These are phyloP conservation scores for Fusarium nelsonii DNA, from an alignment of 2,329 filamentous ascomycete genomes.

Conservation along the genomic window DNA sequence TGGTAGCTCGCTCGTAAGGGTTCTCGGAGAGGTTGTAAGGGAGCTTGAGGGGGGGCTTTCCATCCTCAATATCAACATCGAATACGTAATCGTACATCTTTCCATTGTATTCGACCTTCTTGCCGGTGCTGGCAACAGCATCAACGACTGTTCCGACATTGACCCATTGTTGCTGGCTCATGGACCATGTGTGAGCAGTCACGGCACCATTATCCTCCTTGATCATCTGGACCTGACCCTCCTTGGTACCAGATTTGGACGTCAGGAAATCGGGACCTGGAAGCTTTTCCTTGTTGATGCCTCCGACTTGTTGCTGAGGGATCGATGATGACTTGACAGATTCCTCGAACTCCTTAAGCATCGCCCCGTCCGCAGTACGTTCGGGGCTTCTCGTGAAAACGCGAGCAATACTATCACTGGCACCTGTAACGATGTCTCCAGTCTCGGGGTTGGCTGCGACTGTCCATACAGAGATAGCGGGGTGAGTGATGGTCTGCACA, in stretches of 20 bases:
- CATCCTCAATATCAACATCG: slow-evolving; percentile 95
- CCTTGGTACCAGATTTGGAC: slow-evolving; percentile 88
- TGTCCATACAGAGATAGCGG: slow-evolving; percentile 95
- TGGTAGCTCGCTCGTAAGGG: slow-evolving; percentile 89
- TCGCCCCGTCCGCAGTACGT: slow-evolving; percentile 76
- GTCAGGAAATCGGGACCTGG: slow-evolving; percentile 89
- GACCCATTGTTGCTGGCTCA: slow-evolving; percentile 78
- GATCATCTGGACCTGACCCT: slow-evolving; percentile 95
- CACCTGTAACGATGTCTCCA: slow-evolving; percentile 93
- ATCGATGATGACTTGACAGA: slow-evolving; percentile 86
- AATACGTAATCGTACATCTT: slow-evolving; percentile 97
- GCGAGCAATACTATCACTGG: slow-evolving; percentile 87
- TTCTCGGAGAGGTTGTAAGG: slow-evolving; percentile 94
- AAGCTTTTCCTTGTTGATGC: slow-evolving; percentile 91
- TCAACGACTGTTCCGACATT: slow-evolving; percentile 96
- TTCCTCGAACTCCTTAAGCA: slow-evolving; percentile 81
- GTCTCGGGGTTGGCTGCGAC: slow-evolving; percentile 85
- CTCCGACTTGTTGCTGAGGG: slow-evolving; percentile 84
- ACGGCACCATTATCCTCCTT: slow-evolving; percentile 83
- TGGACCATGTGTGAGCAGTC: slow-evolving; percentile 90
- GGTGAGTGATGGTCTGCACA: slow-evolving; percentile 95
- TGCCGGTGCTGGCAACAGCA: slow-evolving; percentile 83
- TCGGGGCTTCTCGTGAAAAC: slow-evolving; percentile 82
- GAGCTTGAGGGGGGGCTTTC: slow-evolving; percentile 91
- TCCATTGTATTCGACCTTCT: slow-evolving; percentile 81